Conservation (phyloP, 352 stramenopile genomes). For the Thalassiosira hispida region DNA sequence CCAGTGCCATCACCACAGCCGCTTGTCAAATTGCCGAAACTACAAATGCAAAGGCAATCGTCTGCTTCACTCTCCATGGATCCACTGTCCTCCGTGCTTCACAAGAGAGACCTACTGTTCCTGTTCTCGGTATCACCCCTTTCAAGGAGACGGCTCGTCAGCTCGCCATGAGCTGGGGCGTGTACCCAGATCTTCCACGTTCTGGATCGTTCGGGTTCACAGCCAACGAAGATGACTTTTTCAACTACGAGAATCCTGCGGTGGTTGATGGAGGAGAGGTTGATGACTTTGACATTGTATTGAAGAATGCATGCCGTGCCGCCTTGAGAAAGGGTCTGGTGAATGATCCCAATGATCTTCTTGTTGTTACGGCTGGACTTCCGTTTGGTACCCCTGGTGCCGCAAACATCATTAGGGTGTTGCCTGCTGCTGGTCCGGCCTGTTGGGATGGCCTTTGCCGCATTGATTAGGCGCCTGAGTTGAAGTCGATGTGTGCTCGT, state of each 20-base stretch:
- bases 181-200: slow-evolving; percentile 73
- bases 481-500: too few relatives aligned
- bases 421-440: slow-evolving; percentile 83
- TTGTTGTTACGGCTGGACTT: slow-evolving; percentile 86
- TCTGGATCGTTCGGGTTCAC: slow-evolving; percentile 77
- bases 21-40: slow-evolving; percentile 81
- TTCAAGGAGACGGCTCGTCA: slow-evolving; percentile 81
- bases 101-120: slow-evolving; percentile 74
- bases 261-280: slow-evolving; percentile 56
- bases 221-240: slow-evolving; percentile 73
- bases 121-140: slow-evolving; percentile 84
- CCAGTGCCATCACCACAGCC: slow-evolving; percentile 83
- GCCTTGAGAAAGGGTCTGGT: slow-evolving; percentile 79
- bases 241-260: slow-evolving; percentile 68
- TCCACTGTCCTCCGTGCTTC: slow-evolving; percentile 78
- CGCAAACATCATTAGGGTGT: slow-evolving; percentile 85
- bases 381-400: slow-evolving; percentile 85
- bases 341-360: slow-evolving; percentile 74
- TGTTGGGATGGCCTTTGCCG: slow-evolving; percentile 85
- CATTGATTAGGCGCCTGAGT: slow-evolving; percentile 58
- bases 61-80: slow-evolving; percentile 82
- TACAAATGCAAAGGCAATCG: slow-evolving; percentile 81
- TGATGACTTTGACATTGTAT: slow-evolving; percentile 80
- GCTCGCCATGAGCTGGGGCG: slow-evolving; percentile 83
- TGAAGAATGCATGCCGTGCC: slow-evolving; percentile 65